Base-by-base conservation (phyloP, 2,329 filamentous ascomycete genomes). In the Paracoccidioides lutzii region DNA sequence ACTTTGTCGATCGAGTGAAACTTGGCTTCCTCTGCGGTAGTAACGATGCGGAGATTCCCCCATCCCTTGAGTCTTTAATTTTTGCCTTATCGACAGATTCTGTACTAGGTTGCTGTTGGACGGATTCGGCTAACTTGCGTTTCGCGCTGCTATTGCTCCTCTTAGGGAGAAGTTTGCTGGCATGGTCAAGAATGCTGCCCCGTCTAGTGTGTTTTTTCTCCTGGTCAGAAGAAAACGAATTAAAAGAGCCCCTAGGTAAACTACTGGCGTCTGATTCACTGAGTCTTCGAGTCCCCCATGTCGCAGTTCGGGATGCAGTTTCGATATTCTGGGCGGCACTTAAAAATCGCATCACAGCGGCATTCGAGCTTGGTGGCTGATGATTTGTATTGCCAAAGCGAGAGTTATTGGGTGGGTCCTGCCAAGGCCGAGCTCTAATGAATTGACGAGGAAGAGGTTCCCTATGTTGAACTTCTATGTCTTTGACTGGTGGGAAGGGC, bases 301-400 rank as follows among this genome's bases (percentile, higher is more conserved):
- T 82, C 15, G 78, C 79, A 48, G 75, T 72, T 49, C 78, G 73
- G 12, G 79, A 81, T 46, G 75, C 72, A 7, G 74, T 75, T 52
- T 81, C 79, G 14, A 78, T 68, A 54, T 80, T 77, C 46, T 71
- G 74, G 3, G 75, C 75, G 51, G 75, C 72, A 59, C 71, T 68
- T 37, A 71, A 65, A 60, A 76, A 82, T 43, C 74, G 72, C 66
- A 74, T 71, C 64, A 81, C 81, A n/a, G 79, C 79, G 43, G 74
- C 75, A 60, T 74, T 78, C 0, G 79, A 78, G 7, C 72, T 79
- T 43, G 67, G 65, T n/a, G 78, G 78, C 58, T 81, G 78, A 58
- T 66, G 59, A 59, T 65, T 58, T 12, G 66, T 64, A 44, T 64
- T 65, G 30, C 61, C 63, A 32, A 63, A 65, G 8, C 64, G 62